Base-by-base conservation (phyloP, 257 asterid species). In the Primulina eburnea region DNA sequence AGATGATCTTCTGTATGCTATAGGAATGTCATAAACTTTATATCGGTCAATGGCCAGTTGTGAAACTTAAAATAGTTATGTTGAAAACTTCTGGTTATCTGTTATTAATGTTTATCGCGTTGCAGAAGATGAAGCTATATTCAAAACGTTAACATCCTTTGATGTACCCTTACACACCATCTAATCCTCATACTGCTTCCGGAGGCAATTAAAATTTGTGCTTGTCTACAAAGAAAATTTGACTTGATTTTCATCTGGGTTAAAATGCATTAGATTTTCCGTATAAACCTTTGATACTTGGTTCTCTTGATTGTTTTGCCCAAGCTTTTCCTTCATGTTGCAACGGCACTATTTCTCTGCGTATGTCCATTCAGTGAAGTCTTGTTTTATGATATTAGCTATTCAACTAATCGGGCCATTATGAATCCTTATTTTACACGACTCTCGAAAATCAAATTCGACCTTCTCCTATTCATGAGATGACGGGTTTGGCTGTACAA, bases 391-490 rank as follows among this genome's bases (percentile, higher is more conserved):
- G 73, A 28, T 70, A 65, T 70, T 58, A 47, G 71, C 64, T 20
- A 47, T 40, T 70, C 29, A 26, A 65, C 20, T 37, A 43, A 43
- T 43, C 4, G 18, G 14, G 55, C 55, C 18, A 43, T 43, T 43
- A 64, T 75, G 69, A 33, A 37, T 37, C 55, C 60, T 72, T 2
- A 35, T 70, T 29, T 40, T 68, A 21, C 61, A 72, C 18, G 32
- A 64, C 63, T 11, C 68, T n/a, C 50, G 37, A 64, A 55, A 8
- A 24, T n/a, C 56, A 55, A 20, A 58, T 53, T 68, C 8, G 4
- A 43, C 40, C 59, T 56, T 66, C 33, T 43, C 35, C 60, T 50
- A 69, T 71, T 80, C 71, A 35, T 68, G 71, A 68, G 75, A 67
- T 56, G 59, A 38, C 26, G 32, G 37, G 57, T 64, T 65, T 57